phyloP scores from a whole-genome alignment of 768 basidiomycete genomes.

The Scleroderma bovista region DNA sequence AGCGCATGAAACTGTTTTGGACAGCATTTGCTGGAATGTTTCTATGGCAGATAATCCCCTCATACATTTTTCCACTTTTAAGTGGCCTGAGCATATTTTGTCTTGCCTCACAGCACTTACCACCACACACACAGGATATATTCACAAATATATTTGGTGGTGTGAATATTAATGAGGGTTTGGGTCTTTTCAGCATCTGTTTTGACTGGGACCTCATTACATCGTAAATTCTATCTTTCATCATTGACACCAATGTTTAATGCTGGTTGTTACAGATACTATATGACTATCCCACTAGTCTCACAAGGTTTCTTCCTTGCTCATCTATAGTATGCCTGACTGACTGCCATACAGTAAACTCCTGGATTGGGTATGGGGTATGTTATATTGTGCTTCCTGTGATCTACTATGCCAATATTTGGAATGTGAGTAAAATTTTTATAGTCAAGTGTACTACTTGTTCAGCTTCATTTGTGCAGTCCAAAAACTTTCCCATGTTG shows the following conservation, averaged over 20 bases:
- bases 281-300: constrained; percentile 47
- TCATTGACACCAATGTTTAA: background rate
- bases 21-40: constrained; percentile 47
- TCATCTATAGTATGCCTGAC: background rate
- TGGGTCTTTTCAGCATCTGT: constrained; percentile 55
- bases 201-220: constrained; percentile 46
- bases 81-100: constrained; percentile 51
- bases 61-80: constrained; percentile 48
- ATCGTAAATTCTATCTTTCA: background rate
- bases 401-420: constrained; percentile 58
- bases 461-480: constrained; percentile 32
- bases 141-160: constrained; percentile 56
- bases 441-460: background rate
- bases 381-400: constrained; percentile 49
- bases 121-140: constrained; percentile 15
- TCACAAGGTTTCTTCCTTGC: constrained; percentile 41
- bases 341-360: constrained; percentile 37
- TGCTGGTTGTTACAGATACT: constrained; percentile 8
- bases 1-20: constrained; percentile 51
- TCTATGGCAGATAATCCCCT: constrained; percentile 43
- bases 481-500: constrained; percentile 51
- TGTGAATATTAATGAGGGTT: constrained; percentile 58
- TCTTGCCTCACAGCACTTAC: constrained; percentile 38
- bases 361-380: constrained; percentile 48
- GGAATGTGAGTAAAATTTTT: constrained; percentile 40